Evolutionary conservation across 1,284 basidiomycete genomes (phyloP).

Genomic region (Ceratobasidium sp.): DNA sequence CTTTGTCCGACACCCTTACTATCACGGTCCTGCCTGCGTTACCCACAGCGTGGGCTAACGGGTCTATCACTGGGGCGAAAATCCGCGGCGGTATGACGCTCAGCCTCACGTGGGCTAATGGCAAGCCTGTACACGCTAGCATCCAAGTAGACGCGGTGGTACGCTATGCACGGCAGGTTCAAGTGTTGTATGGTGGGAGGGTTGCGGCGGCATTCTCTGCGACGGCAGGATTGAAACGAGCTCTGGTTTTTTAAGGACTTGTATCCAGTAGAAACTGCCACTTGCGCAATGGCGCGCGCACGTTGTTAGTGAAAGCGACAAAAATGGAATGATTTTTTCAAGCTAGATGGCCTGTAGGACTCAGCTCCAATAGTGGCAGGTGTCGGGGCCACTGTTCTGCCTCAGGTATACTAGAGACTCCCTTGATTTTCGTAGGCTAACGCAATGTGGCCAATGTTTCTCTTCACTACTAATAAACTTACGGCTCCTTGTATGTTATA

Average conservation of each 20-base stretch:
- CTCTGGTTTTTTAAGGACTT: slow-evolving; percentile 9
- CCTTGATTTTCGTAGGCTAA: too few species aligned
- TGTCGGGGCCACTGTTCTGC: too few species aligned
- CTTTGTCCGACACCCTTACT: slow-evolving; percentile 60
- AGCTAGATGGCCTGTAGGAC: too few species aligned
- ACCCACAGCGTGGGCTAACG: slow-evolving; percentile 68
- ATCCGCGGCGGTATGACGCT: slow-evolving; percentile 70
- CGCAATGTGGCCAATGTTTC: too few species aligned
- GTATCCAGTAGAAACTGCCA: neutral
- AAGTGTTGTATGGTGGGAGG: slow-evolving; percentile 62
- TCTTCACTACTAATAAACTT: too few species aligned
- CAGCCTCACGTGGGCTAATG: slow-evolving; percentile 64
- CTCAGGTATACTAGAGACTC: too few species aligned
- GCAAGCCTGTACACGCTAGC: slow-evolving; percentile 56
- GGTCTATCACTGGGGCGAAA: slow-evolving; percentile 67
- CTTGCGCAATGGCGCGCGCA: too few species aligned
- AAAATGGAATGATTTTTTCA: too few species aligned
- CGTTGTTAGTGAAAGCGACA: too few species aligned
- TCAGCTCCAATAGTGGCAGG: too few species aligned
- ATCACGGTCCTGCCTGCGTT: slow-evolving; percentile 73
- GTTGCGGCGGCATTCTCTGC: slow-evolving; percentile 59
- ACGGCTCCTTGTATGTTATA: too few species aligned
- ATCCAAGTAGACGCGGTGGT: slow-evolving; percentile 25
- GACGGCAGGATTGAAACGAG: slow-evolving; percentile 52
- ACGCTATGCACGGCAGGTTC: slow-evolving; percentile 49